Evolutionary conservation across 495 filamentous ascomycete species (phyloP), one percentile per base, ranked within the genome.

Genomic region (Talaromyces borbonicus): DNA sequence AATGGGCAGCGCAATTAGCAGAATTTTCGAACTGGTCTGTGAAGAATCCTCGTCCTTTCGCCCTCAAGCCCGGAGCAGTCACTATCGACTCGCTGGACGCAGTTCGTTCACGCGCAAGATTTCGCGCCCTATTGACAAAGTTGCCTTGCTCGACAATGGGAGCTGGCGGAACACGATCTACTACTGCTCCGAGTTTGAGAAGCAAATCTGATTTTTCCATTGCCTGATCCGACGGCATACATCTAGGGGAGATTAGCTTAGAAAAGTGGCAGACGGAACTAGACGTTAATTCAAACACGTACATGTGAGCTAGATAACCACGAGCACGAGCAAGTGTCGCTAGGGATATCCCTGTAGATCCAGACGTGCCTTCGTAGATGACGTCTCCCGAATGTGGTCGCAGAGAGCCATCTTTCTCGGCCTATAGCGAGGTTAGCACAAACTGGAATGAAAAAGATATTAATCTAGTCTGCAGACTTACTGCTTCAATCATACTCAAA

Each of bases 331-430:
- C 87, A 37, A 99, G 73, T 2, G 84, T 83, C 3, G 93, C 93
- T 16, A 99, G 72, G 3, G 92, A 96, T 49, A 98, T 95, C 4
- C 90, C 90, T 0, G 87, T 95, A 44, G 83, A 89, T 45, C 92
- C 92, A 9, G 94, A 90, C 5, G 93, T 99, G 38, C 93, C 92
- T 67, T 99, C 92, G 66, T 97, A 99, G 54, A 99, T 84, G 16
- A 81, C 88, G 56, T 97, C 93, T 46, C 90, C 90, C 18, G 83
- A 80, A 55, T 84, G 68, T 0, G 93, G 92, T 4, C 68, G 77
- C 40, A 99, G 64, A 7, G 90, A 70, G 3, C 87, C 88, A 44
- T 75, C 65, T 52, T 79, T 73, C 68, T 97, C 90, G 26, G 93
- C 92, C 67, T 82, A 43, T 20, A n/a, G 37, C 1, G n/a, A n/a